Conservation (phyloP, 768 basidiomycete species). For the Piloderma croceum region DNA sequence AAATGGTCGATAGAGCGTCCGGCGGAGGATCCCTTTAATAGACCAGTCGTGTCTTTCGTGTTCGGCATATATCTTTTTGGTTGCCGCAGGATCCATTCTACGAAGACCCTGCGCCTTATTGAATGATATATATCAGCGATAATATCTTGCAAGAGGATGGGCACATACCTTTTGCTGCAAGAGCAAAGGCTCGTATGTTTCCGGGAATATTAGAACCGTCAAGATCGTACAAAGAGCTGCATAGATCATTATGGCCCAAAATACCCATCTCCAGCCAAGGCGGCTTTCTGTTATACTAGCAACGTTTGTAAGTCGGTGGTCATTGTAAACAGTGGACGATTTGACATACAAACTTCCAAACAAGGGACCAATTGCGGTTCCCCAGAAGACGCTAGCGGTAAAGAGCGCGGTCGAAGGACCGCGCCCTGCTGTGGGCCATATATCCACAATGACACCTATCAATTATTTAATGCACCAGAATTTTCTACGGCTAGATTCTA, state of each 20-base stretch:
- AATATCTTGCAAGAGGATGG: not conserved
- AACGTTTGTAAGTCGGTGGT: not conserved
- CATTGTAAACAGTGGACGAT: too few species aligned
- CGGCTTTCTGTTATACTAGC: constrained; percentile 41
- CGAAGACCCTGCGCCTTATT: constrained; percentile 39
- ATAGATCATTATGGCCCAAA: constrained; percentile 67
- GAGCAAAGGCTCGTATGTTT: constrained; percentile 63
- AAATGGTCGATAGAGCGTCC: constrained; percentile 57
- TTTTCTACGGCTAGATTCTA: not conserved
- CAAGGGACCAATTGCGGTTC: constrained; percentile 60
- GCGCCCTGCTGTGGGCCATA: constrained; percentile 46
- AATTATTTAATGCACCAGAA: constrained; percentile 6
- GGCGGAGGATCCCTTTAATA: constrained; percentile 40
- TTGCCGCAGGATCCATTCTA: constrained; percentile 41
- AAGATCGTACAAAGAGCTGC: constrained; percentile 44
- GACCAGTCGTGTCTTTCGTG: constrained; percentile 58
- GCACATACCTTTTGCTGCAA: constrained; percentile 37
- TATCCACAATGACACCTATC: constrained; percentile 50
- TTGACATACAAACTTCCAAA: constrained; percentile 53
- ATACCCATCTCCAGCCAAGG: constrained; percentile 62
- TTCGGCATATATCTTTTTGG: constrained; percentile 45
- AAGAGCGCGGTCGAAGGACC: constrained; percentile 56
- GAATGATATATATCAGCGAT: constrained; percentile 9
- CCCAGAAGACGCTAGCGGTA: constrained; percentile 56
- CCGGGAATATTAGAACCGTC: constrained; percentile 46